Conservation (phyloP, 148 eudicot species). For the Rhododendron ferrugineum region DNA sequence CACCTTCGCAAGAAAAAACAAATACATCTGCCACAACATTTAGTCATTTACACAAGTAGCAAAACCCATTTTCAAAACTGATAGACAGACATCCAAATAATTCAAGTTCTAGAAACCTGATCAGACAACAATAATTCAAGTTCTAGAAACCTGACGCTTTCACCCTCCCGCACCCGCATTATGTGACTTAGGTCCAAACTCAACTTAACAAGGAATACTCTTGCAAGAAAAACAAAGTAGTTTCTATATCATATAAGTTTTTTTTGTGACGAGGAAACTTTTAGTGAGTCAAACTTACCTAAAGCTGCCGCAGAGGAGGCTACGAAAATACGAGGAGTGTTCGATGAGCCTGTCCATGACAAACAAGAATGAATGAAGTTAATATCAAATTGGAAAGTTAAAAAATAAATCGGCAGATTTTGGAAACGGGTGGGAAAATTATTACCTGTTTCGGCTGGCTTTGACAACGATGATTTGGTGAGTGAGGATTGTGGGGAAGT, state of each 20-base stretch:
- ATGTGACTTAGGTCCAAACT: too few species aligned
- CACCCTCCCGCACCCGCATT: not conserved
- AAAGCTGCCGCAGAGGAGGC: slow-evolving; percentile 61
- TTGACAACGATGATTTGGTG: slow-evolving; percentile 42
- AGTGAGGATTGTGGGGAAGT: slow-evolving; percentile 38
- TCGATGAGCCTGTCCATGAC: slow-evolving; percentile 52
- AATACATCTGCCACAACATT: not conserved
- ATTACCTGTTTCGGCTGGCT: slow-evolving; percentile 44
- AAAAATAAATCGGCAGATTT: not conserved
- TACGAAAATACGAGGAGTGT: slow-evolving; percentile 63
- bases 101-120: not conserved
- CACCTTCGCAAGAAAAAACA: not conserved
- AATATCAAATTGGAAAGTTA: not conserved
- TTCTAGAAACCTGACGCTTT: not conserved
- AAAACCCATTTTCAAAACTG: not conserved
- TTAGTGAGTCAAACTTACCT: slow-evolving; percentile 35
- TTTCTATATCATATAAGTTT: too few species aligned
- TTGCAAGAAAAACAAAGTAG: too few species aligned
- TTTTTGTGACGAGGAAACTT: not conserved
- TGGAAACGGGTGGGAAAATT: not conserved
- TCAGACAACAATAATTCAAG: not conserved
- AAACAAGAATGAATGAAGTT: not conserved
- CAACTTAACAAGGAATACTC: too few species aligned
- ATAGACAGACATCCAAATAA: not conserved
- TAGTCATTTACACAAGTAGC: not conserved